These are phyloP conservation scores for Acanthochlamys bracteata DNA, from an alignment of 106 monocot species.

Conservation along the genomic window DNA sequence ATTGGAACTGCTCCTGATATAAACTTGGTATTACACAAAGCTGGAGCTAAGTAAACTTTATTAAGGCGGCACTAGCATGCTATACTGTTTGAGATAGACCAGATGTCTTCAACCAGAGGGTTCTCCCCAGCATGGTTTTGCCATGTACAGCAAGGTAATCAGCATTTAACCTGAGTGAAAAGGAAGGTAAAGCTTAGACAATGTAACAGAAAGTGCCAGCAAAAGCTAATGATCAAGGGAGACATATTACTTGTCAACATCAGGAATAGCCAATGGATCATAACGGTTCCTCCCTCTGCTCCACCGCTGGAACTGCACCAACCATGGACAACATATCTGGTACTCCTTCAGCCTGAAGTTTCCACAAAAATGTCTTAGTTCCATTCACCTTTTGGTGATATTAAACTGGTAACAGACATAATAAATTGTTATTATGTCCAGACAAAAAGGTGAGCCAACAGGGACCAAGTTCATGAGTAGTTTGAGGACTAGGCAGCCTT, in stretches of 20 bases:
- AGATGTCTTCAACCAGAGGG: conserved; percentile 77
- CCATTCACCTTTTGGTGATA: not conserved
- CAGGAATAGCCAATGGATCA: conserved; percentile 72
- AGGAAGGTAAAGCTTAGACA: not conserved
- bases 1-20: too few relatives aligned
- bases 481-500: not conserved
- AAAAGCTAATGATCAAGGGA: not conserved
- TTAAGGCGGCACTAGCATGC: not conserved
- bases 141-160: conserved; percentile 76
- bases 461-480: not conserved
- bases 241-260: conserved; percentile 78
- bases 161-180: conserved; percentile 62
- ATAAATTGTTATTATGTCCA: not conserved
- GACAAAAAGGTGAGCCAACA: not conserved
- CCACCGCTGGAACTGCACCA: conserved; percentile 30
- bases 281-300: conserved; percentile 66
- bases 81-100: conserved; percentile 9
- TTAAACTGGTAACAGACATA: not conserved
- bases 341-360: conserved; percentile 47
- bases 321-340: conserved; percentile 48
- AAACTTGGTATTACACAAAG: too few relatives aligned
- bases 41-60: too few relatives aligned
- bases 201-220: not conserved
- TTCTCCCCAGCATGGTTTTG: conserved; percentile 59
- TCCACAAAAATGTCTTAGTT: not conserved